Base-by-base conservation (phyloP, 2,329 filamentous ascomycete genomes). In the Sclerotinia borealis region DNA sequence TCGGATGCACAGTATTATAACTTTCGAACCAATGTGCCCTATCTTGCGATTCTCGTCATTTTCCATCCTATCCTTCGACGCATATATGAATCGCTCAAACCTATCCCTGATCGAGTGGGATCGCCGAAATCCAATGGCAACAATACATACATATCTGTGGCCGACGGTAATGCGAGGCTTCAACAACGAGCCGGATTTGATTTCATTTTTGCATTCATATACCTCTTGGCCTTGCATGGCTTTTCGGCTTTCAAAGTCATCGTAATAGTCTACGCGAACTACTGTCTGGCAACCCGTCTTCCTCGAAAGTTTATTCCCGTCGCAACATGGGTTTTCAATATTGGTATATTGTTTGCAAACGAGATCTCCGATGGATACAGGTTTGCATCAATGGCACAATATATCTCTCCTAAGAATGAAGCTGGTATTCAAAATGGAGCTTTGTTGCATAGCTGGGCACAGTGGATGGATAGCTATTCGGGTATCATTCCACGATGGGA, bases 401-500 rank as follows among this genome's bases (percentile, higher is more conserved):
- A 82, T 52, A 73, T 89, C 45, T 77, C 75, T n/a, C 68, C 70
- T 29, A 34, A 68, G 13, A 64, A 59, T 25, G 64, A 43, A 8
- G 61, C 61, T 6, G 61, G 47, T 13, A 27, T 58, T 15, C 59
- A 61, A 34, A 22, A 61, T 31, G 63, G 47, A n/a, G 63, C 50
- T 36, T 9, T 56, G 4, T 15, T 72, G 4, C 64, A 72, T 45
- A 63, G 29, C 13, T 88, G 88, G 80, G 92, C 87, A 9, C 79
- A 80, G 49, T 90, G 85, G 79, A 79, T 98, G 19, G 95, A 99
- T 76, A 81, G 82, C 59, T 88, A 89, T 68, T 87, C 91, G 9
- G 95, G 95, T 0, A 79, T 99, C n/a, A 87, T 96, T 74, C 81
- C 88, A 0, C 85, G 93, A 64, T 99, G 95, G 95, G 92, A 98